phyloP scores from a whole-genome alignment of 306 rosid genomes.

The Coriaria nepalensis region DNA sequence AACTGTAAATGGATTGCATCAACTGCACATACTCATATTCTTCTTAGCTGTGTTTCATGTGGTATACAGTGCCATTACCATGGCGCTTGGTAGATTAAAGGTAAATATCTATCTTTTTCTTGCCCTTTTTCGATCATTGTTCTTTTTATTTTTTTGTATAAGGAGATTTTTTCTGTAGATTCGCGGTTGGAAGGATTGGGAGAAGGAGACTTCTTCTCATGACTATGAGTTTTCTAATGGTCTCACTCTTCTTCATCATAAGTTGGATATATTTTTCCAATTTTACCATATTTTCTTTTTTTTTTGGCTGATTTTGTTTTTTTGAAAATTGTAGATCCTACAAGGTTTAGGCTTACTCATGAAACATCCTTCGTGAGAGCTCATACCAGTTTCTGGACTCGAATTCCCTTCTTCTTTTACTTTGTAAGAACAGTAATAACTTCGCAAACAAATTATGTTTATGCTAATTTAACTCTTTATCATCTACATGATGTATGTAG shows the following conservation, averaged over 20 bases:
- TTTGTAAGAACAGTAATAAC: conserved; percentile 33
- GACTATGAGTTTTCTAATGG: conserved; percentile 72
- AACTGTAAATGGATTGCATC: conserved; percentile 76
- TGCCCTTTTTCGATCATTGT: not conserved
- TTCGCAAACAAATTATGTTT: no score
- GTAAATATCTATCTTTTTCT: conserved; percentile 17
- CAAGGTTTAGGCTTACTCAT: conserved; percentile 79
- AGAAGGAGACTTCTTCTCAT: conserved; percentile 63
- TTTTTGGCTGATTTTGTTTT: not conserved
- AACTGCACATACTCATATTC: conserved; percentile 86
- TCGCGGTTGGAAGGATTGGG: conserved; percentile 98
- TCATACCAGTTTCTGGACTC: conserved; percentile 66
- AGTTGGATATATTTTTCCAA: not conserved
- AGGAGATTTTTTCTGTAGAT: conserved; percentile 29
- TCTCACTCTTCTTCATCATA: conserved; percentile 6
- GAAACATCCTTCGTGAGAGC: conserved; percentile 87
- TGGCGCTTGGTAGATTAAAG: conserved; percentile 95
- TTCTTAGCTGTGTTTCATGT: conserved; percentile 88
- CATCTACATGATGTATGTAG: no score
- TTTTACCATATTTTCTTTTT: not conserved
- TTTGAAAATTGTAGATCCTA: conserved; percentile 37
- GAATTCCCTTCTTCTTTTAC: conserved; percentile 53
- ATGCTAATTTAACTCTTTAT: no score
- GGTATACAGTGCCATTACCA: conserved; percentile 66
- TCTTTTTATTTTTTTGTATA: not conserved